phyloP scores from a whole-genome alignment of 805 yeast genomes.

The Candida silvatica region DNA sequence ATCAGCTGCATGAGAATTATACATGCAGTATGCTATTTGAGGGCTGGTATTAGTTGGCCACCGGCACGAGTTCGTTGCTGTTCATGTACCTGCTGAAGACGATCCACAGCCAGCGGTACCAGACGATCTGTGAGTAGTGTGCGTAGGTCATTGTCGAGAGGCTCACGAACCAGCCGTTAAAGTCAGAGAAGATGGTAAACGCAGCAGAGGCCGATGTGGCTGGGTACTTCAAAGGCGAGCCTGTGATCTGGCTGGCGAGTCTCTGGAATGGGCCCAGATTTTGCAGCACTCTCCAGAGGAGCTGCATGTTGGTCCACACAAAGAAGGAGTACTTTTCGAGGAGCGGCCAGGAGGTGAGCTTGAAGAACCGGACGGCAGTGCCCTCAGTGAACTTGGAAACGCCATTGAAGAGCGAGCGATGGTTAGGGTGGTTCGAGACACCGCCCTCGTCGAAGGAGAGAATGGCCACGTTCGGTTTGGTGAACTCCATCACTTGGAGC shows the following conservation, averaged over 20 bases:
- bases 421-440: slow-evolving; percentile 85
- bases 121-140: slow-evolving; percentile 86
- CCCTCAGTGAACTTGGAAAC: slow-evolving; percentile 24
- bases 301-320: slow-evolving; percentile 28
- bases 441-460: slow-evolving; percentile 80
- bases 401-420: slow-evolving; percentile 53
- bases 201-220: slow-evolving; percentile 1
- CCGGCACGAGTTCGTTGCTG: slow-evolving; percentile 51
- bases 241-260: not conserved
- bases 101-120: slow-evolving; percentile 93
- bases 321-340: slow-evolving; percentile 42
- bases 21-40: not conserved
- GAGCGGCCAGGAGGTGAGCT: slow-evolving; percentile 25
- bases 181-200: slow-evolving; percentile 32
- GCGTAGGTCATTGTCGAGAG: slow-evolving; percentile 73
- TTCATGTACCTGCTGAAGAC: slow-evolving; percentile 67
- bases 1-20: no score
- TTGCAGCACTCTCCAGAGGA: slow-evolving; percentile 20
- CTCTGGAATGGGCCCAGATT: slow-evolving; percentile 1
- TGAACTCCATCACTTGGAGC: slow-evolving; percentile 9
- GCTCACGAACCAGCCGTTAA: slow-evolving; percentile 30
- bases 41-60: slow-evolving; percentile 4
- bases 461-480: slow-evolving; percentile 28
- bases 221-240: no score
- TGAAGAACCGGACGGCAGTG: slow-evolving; percentile 11